These are phyloP conservation scores for Pholiota adiposa DNA, from an alignment of 1,284 basidiomycete genomes.

Conservation along the genomic window DNA sequence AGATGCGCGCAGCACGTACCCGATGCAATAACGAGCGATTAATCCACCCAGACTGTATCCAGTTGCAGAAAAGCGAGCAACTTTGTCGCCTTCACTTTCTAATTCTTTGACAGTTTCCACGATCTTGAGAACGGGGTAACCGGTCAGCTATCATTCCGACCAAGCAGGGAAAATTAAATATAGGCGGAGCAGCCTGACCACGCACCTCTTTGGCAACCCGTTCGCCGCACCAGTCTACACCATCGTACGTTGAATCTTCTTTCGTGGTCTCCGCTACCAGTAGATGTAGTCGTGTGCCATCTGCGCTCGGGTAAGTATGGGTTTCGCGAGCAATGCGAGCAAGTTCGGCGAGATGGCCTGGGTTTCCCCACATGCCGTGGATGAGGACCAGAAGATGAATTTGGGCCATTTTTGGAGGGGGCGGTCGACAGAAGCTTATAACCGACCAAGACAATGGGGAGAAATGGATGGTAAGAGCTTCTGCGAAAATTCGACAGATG, in stretches of 20 bases:
- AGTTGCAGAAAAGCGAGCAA: constrained; percentile 71
- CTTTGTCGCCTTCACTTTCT: constrained; percentile 53
- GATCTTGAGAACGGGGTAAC: constrained; percentile 43
- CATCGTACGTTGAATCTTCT: constrained; percentile 71
- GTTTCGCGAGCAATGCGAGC: constrained; percentile 40
- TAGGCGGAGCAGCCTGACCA: not conserved
- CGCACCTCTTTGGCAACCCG: constrained; percentile 69
- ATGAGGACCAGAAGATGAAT: constrained; percentile 72
- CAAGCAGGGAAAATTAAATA: not conserved
- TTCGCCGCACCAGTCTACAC: constrained; percentile 77
- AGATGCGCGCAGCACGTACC: constrained; percentile 40
- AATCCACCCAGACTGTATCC: constrained; percentile 87
- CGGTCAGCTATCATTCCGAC: not conserved
- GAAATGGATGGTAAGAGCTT: not conserved
- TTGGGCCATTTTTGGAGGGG: constrained; percentile 20
- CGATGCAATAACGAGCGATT: constrained; percentile 78
- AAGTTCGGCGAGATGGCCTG: constrained; percentile 46
- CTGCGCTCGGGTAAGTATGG: constrained; percentile 26
- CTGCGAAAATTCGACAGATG: not conserved
- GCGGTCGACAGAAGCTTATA: not conserved
- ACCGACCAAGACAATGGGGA: not conserved
- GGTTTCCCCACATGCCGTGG: constrained; percentile 88
- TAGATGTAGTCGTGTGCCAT: constrained; percentile 46
- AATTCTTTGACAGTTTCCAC: constrained; percentile 54
- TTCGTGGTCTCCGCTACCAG: constrained; percentile 57